phyloP scores from a whole-genome alignment of 2,329 filamentous ascomycete species.

The Aspergillus luchuensis region DNA sequence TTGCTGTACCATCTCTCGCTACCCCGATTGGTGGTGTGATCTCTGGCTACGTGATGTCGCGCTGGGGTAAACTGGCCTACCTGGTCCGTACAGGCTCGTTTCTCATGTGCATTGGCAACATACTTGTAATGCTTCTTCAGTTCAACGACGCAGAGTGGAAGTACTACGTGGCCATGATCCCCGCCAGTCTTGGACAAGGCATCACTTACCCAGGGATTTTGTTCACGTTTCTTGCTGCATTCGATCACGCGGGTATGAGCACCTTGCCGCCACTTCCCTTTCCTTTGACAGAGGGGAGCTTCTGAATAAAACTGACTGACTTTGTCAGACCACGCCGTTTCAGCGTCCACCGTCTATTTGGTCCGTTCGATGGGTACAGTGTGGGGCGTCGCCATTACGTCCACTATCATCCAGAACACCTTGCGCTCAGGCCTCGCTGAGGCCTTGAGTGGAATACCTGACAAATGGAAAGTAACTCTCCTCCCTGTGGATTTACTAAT shows the following conservation, averaged over 20 bases:
- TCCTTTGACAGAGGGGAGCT: background rate
- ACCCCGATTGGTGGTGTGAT: conserved; percentile 49
- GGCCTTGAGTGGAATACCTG: conserved; percentile 57
- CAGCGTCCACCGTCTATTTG: conserved; percentile 64
- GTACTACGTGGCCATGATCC: conserved; percentile 49
- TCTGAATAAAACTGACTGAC: background rate
- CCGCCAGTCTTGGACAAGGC: conserved; percentile 51
- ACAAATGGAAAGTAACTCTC: conserved; percentile 59
- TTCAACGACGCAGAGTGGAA: conserved; percentile 50
- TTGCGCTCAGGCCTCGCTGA: conserved; percentile 57
- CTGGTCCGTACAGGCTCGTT: conserved; percentile 45
- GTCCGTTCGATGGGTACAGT: conserved; percentile 65
- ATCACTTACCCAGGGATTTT: conserved; percentile 54
- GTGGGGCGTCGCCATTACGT: conserved; percentile 65
- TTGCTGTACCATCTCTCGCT: conserved; percentile 50
- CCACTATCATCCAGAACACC: conserved; percentile 64
- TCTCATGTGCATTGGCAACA: conserved; percentile 50
- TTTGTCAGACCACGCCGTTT: conserved; percentile 63
- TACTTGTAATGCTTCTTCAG: conserved; percentile 42
- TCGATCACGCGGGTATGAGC: conserved; percentile 58
- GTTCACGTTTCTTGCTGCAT: conserved; percentile 64
- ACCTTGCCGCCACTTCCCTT: conserved; percentile 17
- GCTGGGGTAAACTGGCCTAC: conserved; percentile 47
- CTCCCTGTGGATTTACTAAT: conserved; percentile 14
- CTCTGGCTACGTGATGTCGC: conserved; percentile 51